Evolutionary conservation across 257 asterid genomes (phyloP), one percentile per base, ranked within the genome.

Genomic region (Fraxinus americana): DNA sequence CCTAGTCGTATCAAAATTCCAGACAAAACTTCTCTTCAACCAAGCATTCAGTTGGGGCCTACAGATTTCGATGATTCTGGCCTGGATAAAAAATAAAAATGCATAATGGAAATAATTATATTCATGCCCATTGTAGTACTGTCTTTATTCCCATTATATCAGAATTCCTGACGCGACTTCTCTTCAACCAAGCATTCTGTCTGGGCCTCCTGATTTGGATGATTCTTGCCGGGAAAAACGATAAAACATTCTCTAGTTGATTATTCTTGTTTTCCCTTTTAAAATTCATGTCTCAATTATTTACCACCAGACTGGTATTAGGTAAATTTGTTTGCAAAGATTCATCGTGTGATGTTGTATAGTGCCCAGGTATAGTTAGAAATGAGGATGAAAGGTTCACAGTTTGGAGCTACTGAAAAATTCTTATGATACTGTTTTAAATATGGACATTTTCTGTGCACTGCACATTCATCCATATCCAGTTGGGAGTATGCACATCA

Each of bases 11-110:
- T 87, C 97, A 1, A 97, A 92, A 48, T 96, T 96, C 88, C 99
- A 96, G 74, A 92, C 98, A 1, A 81, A 98, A 45, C 82, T 96
- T 76, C 96, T 96, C 67, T 96, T 96, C 81, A 93, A 93, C 80
- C 99, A 96, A 81, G 99, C 99, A 0, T 96, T 96, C 86, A 96
- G 98, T 71, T 84, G 97, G 39, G 99, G 99, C 9, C 98, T 96
- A 75, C 98, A 93, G 90, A 96, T 96, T 77, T 89, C 97, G 32
- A 92, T 92, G 96, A 93, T 96, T 70, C 86, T 96, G 77, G 89
- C 96, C 0, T 98, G 99, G 82, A 39, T 8, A 39, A 39, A 39
- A 39, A 3, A 39, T 39, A 39, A 39, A 39, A 9, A 39, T 39
- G 45, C 45, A 39, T 39, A 39, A 39, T 39, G 45, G 45, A 39